Percentiles rank a stretch among this genome's conserved stretches.
Conservation (phyloP, 2,329 filamentous ascomycete species). For the Aspergillus caelatus region DNA sequence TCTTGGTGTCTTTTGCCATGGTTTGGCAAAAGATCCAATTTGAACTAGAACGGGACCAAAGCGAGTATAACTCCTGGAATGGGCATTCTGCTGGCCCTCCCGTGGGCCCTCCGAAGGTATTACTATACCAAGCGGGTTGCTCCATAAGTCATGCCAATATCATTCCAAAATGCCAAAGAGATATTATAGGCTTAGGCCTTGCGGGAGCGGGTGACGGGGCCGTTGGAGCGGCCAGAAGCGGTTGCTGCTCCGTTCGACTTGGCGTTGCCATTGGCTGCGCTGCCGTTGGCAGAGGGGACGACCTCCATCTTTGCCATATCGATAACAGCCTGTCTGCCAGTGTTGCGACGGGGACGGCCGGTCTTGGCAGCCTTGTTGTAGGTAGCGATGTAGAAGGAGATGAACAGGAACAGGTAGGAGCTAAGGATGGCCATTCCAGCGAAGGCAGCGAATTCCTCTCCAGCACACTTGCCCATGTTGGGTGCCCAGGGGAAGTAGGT, state of each 20-base stretch:
- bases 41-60: not conserved
- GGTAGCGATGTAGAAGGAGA: slow-evolving; percentile 97
- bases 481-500: slow-evolving; percentile 86
- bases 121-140: not conserved
- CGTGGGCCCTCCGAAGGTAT: not conserved
- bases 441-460: slow-evolving; percentile 95
- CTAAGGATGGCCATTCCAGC: slow-evolving; percentile 88
- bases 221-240: slow-evolving; percentile 45
- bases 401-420: slow-evolving; percentile 97
- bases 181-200: slow-evolving; percentile 43
- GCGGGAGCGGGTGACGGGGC: slow-evolving; percentile 49
- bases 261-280: slow-evolving; percentile 31
- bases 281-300: slow-evolving; percentile 39
- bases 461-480: slow-evolving; percentile 82
- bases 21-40: not conserved
- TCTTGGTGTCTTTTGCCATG: not conserved
- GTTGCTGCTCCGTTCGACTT: slow-evolving; percentile 36
- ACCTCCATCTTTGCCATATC: slow-evolving; percentile 78
- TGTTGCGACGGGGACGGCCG: slow-evolving; percentile 53
- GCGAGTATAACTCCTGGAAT: not conserved
- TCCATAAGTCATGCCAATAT: not conserved
- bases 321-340: slow-evolving; percentile 81
- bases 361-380: slow-evolving; percentile 70
- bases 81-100: not conserved
- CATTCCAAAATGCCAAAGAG: not conserved